A percentile compares a stretch with the other conserved stretches of the same genome.
Conservation (phyloP, 345 rosid genomes). For the Linum trigynum region DNA sequence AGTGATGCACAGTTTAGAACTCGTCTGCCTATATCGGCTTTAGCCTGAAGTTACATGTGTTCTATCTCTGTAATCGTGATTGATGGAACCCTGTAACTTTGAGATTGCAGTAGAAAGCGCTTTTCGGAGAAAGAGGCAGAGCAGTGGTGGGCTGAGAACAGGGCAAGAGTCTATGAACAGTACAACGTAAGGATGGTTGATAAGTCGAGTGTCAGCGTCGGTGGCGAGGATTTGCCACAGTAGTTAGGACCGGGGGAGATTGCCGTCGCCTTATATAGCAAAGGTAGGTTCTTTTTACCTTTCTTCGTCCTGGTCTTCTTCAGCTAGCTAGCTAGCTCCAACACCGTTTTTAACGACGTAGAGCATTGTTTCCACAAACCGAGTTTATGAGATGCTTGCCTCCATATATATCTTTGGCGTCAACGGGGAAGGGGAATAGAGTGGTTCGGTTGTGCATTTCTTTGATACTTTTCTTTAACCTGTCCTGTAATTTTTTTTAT, state of each 20-base stretch:
- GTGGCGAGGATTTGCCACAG: slow-evolving; percentile 59
- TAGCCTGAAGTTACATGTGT: neutral
- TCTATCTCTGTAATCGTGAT: neutral
- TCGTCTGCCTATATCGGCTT: too few species aligned
- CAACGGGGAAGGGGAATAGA: slow-evolving; percentile 14
- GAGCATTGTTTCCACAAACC: too few species aligned
- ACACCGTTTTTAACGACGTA: too few species aligned
- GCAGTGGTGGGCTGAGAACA: slow-evolving; percentile 24
- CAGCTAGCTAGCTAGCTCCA: too few species aligned
- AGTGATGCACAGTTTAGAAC: too few species aligned
- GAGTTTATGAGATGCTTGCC: too few species aligned
- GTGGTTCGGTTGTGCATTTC: slow-evolving; percentile 22
- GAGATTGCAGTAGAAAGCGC: slow-evolving; percentile 20
- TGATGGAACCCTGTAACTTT: slow-evolving; percentile 3
- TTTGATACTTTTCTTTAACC: neutral
- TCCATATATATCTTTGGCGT: neutral
- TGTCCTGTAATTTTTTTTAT: slow-evolving; percentile 2
- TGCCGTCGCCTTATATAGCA: slow-evolving; percentile 19
- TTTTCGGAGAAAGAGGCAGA: slow-evolving; percentile 28
- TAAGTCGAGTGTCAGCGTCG: neutral
- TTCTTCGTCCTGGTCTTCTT: too few species aligned
- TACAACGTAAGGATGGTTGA: slow-evolving; percentile 13
- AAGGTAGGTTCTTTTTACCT: too few species aligned
- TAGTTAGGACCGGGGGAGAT: slow-evolving; percentile 15
- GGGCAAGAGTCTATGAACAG: slow-evolving; percentile 16